These are phyloP conservation scores for Nemania sp. DNA, from an alignment of 2,329 filamentous ascomycete species.

Conservation along the genomic window DNA sequence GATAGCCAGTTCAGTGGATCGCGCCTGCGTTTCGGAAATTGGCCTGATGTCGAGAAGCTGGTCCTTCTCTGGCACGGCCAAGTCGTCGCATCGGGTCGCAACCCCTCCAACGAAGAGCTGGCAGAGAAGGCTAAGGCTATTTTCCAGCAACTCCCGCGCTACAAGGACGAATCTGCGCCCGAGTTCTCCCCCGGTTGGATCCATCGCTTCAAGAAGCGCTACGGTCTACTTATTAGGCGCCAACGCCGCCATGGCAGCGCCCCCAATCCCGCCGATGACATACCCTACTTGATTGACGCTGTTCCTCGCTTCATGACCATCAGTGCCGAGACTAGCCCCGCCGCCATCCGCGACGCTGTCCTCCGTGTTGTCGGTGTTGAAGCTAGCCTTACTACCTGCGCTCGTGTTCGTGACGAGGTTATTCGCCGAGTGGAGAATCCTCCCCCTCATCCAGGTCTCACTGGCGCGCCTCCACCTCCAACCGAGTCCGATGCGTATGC, in stretches of 20 bases:
- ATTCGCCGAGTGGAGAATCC: conserved; percentile 59
- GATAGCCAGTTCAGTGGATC: conserved; percentile 72
- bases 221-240: conserved; percentile 68
- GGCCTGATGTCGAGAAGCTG: conserved; percentile 81
- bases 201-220: conserved; percentile 73
- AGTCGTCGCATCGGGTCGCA: conserved; percentile 63
- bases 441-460: conserved; percentile 47
- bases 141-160: conserved; percentile 68
- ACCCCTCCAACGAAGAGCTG: conserved; percentile 72
- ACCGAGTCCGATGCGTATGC: conserved; percentile 53
- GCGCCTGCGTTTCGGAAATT: conserved; percentile 71
- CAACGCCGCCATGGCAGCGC: conserved; percentile 65
- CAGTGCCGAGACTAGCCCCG: conserved; percentile 68
- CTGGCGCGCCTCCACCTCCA: conserved; percentile 41
- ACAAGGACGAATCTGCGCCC: conserved; percentile 69
- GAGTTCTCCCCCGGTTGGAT: conserved; percentile 75
- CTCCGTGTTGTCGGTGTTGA: conserved; percentile 68
- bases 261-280: conserved; percentile 65
- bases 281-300: conserved; percentile 70
- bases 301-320: conserved; percentile 71
- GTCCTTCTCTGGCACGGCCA: conserved; percentile 75
- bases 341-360: conserved; percentile 69
- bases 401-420: conserved; percentile 69
- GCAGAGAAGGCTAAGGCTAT: conserved; percentile 72
- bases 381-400: conserved; percentile 64